These are phyloP conservation scores for Discostella stelligeroides DNA, from an alignment of 108 stramenopile genomes.

Conservation along the genomic window DNA sequence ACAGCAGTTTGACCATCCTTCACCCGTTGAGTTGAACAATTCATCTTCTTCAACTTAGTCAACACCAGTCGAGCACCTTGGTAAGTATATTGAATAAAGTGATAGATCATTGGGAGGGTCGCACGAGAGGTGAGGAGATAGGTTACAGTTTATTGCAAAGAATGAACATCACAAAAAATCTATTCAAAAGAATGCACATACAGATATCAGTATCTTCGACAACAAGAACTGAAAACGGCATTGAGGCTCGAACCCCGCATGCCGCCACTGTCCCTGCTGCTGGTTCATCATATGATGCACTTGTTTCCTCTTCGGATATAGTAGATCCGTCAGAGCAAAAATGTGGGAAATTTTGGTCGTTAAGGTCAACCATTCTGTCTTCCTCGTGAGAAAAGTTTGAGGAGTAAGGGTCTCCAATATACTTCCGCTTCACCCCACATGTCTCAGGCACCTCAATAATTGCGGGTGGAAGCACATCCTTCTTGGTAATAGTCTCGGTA, in stretches of 20 bases:
- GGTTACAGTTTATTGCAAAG: no score
- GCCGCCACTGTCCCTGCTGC: conserved; percentile 24
- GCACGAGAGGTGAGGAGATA: no score
- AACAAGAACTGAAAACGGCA: conserved; percentile 48
- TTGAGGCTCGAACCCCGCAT: conserved; percentile 39
- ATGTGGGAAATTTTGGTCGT: conserved; percentile 17
- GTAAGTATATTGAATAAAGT: no score
- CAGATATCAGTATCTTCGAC: conserved; percentile 64
- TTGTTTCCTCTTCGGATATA: conserved; percentile 4
- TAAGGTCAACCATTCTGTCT: no score
- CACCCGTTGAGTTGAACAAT: conserved; percentile 39
- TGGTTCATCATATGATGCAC: background rate
- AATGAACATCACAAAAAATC: background rate
- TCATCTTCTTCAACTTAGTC: conserved; percentile 27
- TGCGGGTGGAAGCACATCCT: conserved; percentile 10
- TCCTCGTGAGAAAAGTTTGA: no score
- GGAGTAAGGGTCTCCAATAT: no score
- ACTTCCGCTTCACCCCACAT: conserved; percentile 14
- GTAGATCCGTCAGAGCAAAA: conserved; percentile 10
- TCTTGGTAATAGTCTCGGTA: conserved; percentile 24
- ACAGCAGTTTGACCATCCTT: conserved; percentile 55
- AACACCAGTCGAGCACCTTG: conserved; percentile 39
- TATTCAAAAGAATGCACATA: background rate
- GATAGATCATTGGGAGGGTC: no score
- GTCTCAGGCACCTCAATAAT: background rate